Base-by-base conservation (phyloP, 202 grass and related monocot species). In the Thinopyrum obtusiflorum region DNA sequence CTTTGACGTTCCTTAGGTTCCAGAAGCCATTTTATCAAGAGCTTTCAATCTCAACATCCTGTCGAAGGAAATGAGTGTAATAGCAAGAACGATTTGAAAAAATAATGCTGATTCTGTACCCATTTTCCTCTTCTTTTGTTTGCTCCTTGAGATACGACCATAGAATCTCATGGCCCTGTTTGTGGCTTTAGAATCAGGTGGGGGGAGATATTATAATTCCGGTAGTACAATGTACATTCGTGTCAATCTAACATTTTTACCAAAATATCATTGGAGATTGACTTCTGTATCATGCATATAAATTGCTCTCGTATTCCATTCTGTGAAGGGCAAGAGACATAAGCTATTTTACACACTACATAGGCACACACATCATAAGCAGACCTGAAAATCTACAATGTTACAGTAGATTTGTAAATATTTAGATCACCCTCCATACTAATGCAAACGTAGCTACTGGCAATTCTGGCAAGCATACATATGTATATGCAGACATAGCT, bases 341-440 rank as follows among this genome's bases (percentile, higher is more conserved):
- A 87, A 73, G 53, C 63, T 92, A 83, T 84, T 51, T 65, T 17
- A 17, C 77, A 87, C 65, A 73, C 27, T 81, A 32, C 55, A 82
- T 88, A 82, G 71, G 80, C 65, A 73, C 39, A 89, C 79, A 23
- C 61, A 87, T 73, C 55, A 73, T 53, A 18, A 78, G 63, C 28
- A 82, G 62, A 86, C 49, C 62, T 65, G 6, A 29, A 83, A 65
- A 83, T 55, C 62, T 47, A 11, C 17, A 86, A 29, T 73, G 3
- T 87, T 81, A 84, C 70, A 81, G 23, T 87, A 67, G 25, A 80
- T 51, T 72, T 80, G 42, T n/a, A 70, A 77, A 85, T 77, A 77
- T 40, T 36, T n/a, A 87, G 67, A 86, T 10, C 72, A 76, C 46
- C 72, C 15, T 53, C 42, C 70, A 66, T 89, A 67, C 20, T 81